Evolutionary conservation across 345 rosid species (phyloP).

Genomic region (Rhizophora mangle): DNA sequence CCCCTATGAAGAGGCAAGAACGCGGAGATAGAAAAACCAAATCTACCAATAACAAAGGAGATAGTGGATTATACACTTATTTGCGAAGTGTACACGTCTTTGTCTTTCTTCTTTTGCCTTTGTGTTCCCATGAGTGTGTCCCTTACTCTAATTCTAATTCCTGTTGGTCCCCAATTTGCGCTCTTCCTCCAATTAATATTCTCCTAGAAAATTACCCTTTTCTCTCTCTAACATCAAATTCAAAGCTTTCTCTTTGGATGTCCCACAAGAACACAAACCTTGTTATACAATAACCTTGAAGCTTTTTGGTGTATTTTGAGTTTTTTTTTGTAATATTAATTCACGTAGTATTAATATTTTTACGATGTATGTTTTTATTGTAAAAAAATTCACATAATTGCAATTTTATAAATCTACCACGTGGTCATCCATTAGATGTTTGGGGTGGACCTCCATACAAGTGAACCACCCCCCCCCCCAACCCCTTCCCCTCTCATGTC

Average conservation of each 20-base stretch:
- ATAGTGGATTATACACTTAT: background rate
- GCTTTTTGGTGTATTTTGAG: too few relatives aligned
- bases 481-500: background rate
- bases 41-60: background rate
- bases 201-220: background rate
- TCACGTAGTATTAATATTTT: too few relatives aligned
- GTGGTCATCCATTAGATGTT: conserved; percentile 36
- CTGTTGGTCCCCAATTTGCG: conserved; percentile 26
- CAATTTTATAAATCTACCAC: conserved; percentile 37
- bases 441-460: conserved; percentile 41
- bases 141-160: background rate
- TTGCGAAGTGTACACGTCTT: background rate
- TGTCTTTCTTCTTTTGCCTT: background rate
- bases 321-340: background rate
- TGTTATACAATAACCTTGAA: background rate
- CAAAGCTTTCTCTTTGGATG: background rate
- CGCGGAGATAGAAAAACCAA: conserved; percentile 15
- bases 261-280: too few relatives aligned
- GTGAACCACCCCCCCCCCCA: background rate
- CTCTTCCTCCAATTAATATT: conserved; percentile 2
- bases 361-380: too few relatives aligned
- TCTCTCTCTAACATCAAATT: background rate
- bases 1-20: conserved; percentile 12
- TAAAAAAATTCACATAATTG: conserved; percentile 19
- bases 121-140: background rate